Conservation (phyloP, 495 filamentous ascomycete species). For the Tuber magnatum region DNA sequence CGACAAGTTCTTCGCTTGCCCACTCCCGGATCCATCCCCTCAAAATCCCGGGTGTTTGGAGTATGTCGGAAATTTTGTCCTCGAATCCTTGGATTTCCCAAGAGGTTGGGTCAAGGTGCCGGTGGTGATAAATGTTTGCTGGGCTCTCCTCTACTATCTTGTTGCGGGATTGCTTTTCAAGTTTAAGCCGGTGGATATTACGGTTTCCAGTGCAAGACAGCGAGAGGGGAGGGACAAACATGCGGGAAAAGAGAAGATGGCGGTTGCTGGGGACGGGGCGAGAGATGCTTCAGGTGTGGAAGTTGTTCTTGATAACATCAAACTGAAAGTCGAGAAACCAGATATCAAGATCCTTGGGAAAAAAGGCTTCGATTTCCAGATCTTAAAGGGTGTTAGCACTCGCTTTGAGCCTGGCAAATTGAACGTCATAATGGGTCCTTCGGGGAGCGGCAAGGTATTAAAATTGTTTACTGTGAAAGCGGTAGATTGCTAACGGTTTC, state of each 20-base stretch:
- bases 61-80: conserved; percentile 61
- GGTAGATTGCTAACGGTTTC: background rate
- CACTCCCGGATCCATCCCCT: conserved; percentile 48
- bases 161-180: conserved; percentile 52
- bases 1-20: conserved; percentile 61
- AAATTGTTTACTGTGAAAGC: too few relatives aligned
- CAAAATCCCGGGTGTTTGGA: conserved; percentile 56
- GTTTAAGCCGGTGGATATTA: conserved; percentile 55
- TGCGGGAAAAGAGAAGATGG: conserved; percentile 57
- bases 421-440: conserved; percentile 73
- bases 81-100: conserved; percentile 58
- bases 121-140: conserved; percentile 54
- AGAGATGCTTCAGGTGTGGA: conserved; percentile 53
- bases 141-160: conserved; percentile 52
- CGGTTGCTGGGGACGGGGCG: conserved; percentile 42
- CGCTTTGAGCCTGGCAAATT: conserved; percentile 57
- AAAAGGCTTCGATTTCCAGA: conserved; percentile 48
- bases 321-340: conserved; percentile 57
- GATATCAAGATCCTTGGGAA: conserved; percentile 44
- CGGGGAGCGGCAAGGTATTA: conserved; percentile 57
- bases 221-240: conserved; percentile 52
- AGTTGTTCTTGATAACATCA: conserved; percentile 56
- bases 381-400: conserved; percentile 57
- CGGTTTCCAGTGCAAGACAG: conserved; percentile 50
- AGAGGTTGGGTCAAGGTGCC: conserved; percentile 56